Evolutionary conservation across 108 stramenopile genomes (phyloP), one percentile per base, ranked within the genome.

Genomic region (Skeletonema tropicum): DNA sequence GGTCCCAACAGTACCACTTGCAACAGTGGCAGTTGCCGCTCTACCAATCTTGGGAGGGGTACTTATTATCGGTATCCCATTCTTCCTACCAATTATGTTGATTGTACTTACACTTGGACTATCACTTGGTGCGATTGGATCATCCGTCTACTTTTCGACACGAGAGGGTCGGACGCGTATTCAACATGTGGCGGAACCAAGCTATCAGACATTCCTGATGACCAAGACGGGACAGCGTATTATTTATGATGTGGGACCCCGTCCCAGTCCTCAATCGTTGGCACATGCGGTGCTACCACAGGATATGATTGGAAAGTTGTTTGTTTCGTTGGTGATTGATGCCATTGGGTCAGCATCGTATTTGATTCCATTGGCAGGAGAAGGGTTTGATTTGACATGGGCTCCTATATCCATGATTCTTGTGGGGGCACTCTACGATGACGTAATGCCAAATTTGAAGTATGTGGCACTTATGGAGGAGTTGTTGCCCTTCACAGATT

Each of bases 401-500:
- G 97, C 97, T 12, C 97, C 97, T 17, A 63, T 93, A 4, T 90
- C 89, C 11, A 94, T 93, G 49, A 60, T 95, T 0, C 45, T 94
- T 57, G 83, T 98, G 36, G 91, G 90, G 55, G 94, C 94, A 64
- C 88, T 98, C 92, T 98, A 96, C 69, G 91, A 93, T 58, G 79
- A 77, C 8, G 76, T 73, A 3, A 73, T 71, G 41, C 92, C 93
- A 29, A 90, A 79, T 42, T 66, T 96, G 33, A 92, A 93, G 68
- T 96, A 96, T 66, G 46, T 97, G 12, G 76, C 79, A 5, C 89
- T 94, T 64, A 48, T 90, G 10, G 96, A 97, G 72, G 96, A 98
- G 74, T 36, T 96, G 15, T 55, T 98, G 46, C 97, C 97, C 9
- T 96, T 98, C 77, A 98, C 96, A 21, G 97, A 98, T 78, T 82